Conservation (phyloP, 495 filamentous ascomycete species). For the Letharia columbiana region DNA sequence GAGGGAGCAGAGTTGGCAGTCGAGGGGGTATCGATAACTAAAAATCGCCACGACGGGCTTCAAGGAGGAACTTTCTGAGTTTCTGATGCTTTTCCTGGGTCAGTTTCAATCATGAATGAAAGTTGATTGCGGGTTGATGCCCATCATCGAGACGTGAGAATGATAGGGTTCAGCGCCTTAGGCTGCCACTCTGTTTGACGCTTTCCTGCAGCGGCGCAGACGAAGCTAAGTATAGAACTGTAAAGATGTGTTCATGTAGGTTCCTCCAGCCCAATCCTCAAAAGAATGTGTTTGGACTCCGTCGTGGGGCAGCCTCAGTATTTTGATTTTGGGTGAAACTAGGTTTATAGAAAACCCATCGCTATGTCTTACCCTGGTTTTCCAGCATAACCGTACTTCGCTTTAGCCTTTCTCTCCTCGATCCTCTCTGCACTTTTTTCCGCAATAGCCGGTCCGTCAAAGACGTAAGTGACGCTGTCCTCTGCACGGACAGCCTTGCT, state of each 20-base stretch:
- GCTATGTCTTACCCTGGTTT: not conserved
- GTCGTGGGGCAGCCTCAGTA: not conserved
- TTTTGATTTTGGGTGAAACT: not conserved
- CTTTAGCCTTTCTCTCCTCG: conserved; percentile 16
- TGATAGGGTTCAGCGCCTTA: not conserved
- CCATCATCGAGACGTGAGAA: too few relatives aligned
- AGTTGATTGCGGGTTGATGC: too few relatives aligned
- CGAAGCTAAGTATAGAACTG: not conserved
- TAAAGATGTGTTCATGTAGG: not conserved
- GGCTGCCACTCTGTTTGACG: not conserved
- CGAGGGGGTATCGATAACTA: not conserved
- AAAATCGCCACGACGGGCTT: too few relatives aligned
- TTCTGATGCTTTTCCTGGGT: too few relatives aligned
- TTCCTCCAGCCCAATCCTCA: not conserved
- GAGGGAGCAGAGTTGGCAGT: not conserved
- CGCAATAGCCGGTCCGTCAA: conserved; percentile 12
- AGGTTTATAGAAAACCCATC: not conserved
- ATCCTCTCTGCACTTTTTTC: conserved; percentile 1
- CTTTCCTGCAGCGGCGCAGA: not conserved
- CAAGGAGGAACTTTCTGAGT: too few relatives aligned
- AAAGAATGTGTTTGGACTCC: not conserved
- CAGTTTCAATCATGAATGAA: too few relatives aligned
- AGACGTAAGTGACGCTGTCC: conserved; percentile 13
- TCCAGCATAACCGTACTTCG: not conserved
- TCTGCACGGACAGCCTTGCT: conserved; percentile 16